Conservation (phyloP, 495 filamentous ascomycete genomes). For the Echria macrotheca region DNA sequence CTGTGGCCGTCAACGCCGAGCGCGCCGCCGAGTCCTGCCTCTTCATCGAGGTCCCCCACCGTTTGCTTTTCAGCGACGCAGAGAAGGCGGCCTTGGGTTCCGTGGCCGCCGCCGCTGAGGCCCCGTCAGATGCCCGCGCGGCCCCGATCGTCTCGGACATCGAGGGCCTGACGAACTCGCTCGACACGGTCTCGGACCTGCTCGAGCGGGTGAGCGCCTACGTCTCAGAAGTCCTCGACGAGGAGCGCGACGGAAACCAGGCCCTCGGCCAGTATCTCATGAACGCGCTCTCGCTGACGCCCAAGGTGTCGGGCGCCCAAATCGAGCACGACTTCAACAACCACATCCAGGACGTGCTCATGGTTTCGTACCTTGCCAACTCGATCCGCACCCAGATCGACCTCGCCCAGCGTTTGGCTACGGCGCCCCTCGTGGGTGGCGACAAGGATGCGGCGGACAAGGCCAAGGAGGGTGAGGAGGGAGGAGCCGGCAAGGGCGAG, state of each 20-base stretch:
- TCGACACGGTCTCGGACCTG: constrained; percentile 80
- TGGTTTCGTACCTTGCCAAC: constrained; percentile 95
- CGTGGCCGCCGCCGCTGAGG: constrained; percentile 68
- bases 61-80: constrained; percentile 80
- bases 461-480: constrained; percentile 36
- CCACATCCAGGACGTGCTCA: constrained; percentile 96
- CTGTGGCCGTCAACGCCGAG: constrained; percentile 91
- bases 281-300: constrained; percentile 83
- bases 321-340: constrained; percentile 99
- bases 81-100: constrained; percentile 89
- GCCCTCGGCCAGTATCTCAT: constrained; percentile 92
- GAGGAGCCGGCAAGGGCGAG: constrained; percentile 26
- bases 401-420: constrained; percentile 87
- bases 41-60: constrained; percentile 90
- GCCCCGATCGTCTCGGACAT: constrained; percentile 75
- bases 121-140: constrained; percentile 70
- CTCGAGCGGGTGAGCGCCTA: constrained; percentile 86
- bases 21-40: constrained; percentile 89
- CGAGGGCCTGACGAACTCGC: constrained; percentile 72
- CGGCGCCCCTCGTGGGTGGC: constrained; percentile 66
- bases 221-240: constrained; percentile 71
- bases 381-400: constrained; percentile 99
- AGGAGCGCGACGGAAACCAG: constrained; percentile 61
- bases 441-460: constrained; percentile 43
- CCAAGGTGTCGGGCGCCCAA: constrained; percentile 82